Evolutionary conservation across 371 early-diverging fungal species (phyloP), one percentile per base, ranked within the genome.

Genomic region (Circinella umbellata): DNA sequence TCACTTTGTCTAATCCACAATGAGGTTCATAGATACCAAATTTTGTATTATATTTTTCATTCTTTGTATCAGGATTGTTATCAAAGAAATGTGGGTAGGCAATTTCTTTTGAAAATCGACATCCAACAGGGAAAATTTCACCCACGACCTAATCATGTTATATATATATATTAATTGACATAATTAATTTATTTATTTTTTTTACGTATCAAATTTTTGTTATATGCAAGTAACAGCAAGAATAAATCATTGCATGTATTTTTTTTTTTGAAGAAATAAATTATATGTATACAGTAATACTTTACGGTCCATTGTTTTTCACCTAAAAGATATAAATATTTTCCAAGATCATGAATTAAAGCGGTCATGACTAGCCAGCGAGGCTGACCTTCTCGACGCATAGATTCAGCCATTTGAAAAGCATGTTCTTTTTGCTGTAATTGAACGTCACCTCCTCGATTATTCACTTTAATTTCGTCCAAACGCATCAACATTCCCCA

Each of bases 331-430:
- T 75, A 78, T 9, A 89, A 64, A 47, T 85, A 78, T 70, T 89
- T 89, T 14, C 89, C 89, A 14, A 87, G 69, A 69, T 89, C 89
- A 71, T 89, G 89, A 27, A 89, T 88, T 39, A 89, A 67, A 18
- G 82, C 76, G n/a, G 78, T 79, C 36, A 89, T 69, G 36, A 83
- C 68, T 74, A 89, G 71, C 89, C 89, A 89, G 9, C 80, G 67
- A 37, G 89, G 88, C 38, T 79, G 85, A 8, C 67, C 71, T 54
- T 88, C 88, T 35, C 71, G 73, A 35, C 88, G 71, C 4, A 85
- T 80, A 3, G 89, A 85, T 69, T 89, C 89, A 4, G 89, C 89
- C 10, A 86, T 76, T 69, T 89, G 89, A 14, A 89, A 69, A 4
- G 86, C 79, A 68, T 89, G 89, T 17, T 78, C 77, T 27, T 85